Evolutionary conservation across 768 basidiomycete species (phyloP).

Genomic region (Trametes cubensis): DNA sequence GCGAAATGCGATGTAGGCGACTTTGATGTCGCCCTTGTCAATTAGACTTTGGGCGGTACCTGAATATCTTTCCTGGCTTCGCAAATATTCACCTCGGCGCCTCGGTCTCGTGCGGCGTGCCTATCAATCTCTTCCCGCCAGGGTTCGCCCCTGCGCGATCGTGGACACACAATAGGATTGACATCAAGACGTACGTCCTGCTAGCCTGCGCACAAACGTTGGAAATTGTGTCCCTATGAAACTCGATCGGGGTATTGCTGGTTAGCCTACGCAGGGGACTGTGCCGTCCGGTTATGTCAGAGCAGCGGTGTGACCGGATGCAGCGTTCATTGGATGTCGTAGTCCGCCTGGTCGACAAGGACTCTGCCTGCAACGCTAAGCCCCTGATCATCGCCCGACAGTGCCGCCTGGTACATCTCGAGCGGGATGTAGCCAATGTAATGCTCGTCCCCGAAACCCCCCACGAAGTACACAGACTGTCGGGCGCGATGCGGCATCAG

Average conservation of each 20-base stretch:
- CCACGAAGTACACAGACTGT: slow-evolving; percentile 56
- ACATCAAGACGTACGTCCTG: neutral
- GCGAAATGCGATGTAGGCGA: neutral
- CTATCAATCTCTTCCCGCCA: neutral
- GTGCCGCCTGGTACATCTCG: slow-evolving; percentile 44
- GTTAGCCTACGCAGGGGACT: neutral
- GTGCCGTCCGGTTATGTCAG: neutral
- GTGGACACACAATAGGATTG: neutral
- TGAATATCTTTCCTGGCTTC: slow-evolving; percentile 5
- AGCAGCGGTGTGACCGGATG: neutral
- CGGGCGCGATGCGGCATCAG: neutral
- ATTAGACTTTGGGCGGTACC: slow-evolving; percentile 9
- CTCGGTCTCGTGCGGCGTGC: neutral
- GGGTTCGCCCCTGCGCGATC: neutral
- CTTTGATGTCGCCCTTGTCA: neutral
- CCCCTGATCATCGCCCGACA: slow-evolving; percentile 6
- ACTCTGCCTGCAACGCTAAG: slow-evolving; percentile 24
- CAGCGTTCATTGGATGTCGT: neutral
- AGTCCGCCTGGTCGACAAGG: slow-evolving; percentile 20
- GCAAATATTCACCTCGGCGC: neutral
- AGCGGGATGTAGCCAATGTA: slow-evolving; percentile 56
- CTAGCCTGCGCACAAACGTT: too few species aligned
- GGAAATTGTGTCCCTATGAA: neutral
- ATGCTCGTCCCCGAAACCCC: slow-evolving; percentile 55
- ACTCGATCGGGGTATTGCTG: neutral